phyloP scores from a whole-genome alignment of 768 basidiomycete species.

The Phanerochaete carnosa region DNA sequence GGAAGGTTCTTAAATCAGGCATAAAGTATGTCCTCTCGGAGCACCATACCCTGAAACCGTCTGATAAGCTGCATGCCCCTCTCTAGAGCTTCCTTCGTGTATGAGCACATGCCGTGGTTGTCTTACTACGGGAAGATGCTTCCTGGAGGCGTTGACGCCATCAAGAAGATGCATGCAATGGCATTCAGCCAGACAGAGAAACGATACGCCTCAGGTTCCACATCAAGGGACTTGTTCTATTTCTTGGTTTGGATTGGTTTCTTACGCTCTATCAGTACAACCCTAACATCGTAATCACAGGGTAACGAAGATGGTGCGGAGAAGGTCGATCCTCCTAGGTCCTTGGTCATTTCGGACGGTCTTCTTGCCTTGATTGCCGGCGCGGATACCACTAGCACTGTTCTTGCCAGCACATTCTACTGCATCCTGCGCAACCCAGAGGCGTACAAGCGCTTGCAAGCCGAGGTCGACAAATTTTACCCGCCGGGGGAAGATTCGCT shows the following conservation, averaged over 20 bases:
- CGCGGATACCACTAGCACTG: slow-evolving; percentile 41
- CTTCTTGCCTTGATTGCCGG: slow-evolving; percentile 43
- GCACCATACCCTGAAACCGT: background rate
- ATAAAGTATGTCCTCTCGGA: slow-evolving; percentile 21
- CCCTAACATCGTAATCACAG: too few species aligned
- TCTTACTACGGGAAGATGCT: background rate
- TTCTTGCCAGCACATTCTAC: slow-evolving; percentile 34
- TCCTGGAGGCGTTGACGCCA: background rate
- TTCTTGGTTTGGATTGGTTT: too few species aligned
- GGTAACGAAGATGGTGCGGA: slow-evolving; percentile 40
- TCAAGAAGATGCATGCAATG: background rate
- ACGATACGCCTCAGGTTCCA: slow-evolving; percentile 30
- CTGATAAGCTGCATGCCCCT: background rate
- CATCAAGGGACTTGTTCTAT: slow-evolving; percentile 40
- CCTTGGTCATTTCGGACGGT: slow-evolving; percentile 37
- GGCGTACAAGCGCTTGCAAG: slow-evolving; percentile 32
- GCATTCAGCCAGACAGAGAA: background rate
- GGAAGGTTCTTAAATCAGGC: background rate
- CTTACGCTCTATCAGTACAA: too few species aligned
- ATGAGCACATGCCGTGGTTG: slow-evolving; percentile 12
- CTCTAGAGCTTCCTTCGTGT: background rate
- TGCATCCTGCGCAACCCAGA: slow-evolving; percentile 31
- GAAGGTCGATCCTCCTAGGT: slow-evolving; percentile 30
- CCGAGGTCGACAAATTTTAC: slow-evolving; percentile 38
- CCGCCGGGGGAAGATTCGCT: slow-evolving; percentile 30